Conservation (phyloP, 352 stramenopile genomes). For the Phytophthora niederhauseri region DNA sequence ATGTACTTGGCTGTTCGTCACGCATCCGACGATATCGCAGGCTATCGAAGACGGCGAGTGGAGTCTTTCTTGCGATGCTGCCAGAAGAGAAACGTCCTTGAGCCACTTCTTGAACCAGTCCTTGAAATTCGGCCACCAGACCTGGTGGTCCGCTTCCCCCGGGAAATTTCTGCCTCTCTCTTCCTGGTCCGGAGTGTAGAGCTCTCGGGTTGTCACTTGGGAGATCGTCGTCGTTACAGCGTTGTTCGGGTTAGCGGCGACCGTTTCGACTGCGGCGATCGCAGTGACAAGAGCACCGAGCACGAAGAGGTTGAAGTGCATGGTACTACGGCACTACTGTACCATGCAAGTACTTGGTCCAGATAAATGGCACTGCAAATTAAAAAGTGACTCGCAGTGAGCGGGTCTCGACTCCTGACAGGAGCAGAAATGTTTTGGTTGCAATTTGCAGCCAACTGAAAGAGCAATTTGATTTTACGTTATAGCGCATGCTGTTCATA, state of each 20-base stretch:
- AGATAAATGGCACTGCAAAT: neutral
- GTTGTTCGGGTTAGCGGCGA: neutral
- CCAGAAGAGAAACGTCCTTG: neutral
- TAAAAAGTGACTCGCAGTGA: neutral
- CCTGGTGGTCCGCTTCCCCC: neutral
- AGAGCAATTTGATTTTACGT: no score
- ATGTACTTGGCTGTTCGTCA: no score
- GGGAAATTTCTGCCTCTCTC: neutral
- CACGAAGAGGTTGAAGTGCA: neutral
- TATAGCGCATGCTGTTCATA: no score
- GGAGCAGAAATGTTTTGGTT: no score
- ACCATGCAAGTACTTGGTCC: neutral
- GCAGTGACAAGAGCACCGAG: neutral
- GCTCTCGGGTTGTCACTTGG: neutral
- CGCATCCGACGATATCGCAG: no score
- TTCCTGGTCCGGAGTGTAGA: neutral
- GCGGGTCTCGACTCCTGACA: no score
- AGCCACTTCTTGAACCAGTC: neutral
- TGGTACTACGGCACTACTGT: neutral
- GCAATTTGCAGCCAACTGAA: no score
- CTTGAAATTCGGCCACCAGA: neutral
- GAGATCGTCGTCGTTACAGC: neutral
- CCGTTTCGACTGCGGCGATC: neutral
- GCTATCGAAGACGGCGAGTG: neutral
- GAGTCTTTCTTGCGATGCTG: neutral